Evolutionary conservation across 331 rosid genomes (phyloP).

Genomic region (Erythrophleum ivorense): DNA sequence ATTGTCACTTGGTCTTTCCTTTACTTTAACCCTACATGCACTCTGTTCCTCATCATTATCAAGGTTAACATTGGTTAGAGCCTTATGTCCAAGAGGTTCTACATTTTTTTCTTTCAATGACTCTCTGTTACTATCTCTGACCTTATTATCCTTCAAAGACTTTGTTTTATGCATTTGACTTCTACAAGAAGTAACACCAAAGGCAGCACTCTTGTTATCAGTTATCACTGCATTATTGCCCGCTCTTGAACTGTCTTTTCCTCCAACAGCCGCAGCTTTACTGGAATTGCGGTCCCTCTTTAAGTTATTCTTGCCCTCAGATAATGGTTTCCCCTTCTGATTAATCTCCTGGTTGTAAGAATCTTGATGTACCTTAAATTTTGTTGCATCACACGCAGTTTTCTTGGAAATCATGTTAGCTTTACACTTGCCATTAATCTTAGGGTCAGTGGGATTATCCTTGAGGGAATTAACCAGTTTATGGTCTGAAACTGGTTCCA

Average conservation of each 20-base stretch:
- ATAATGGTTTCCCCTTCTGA: conserved; percentile 47
- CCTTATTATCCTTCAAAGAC: conserved; percentile 45
- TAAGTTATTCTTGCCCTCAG: conserved; percentile 53
- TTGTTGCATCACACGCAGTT: conserved; percentile 41
- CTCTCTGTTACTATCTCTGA: conserved; percentile 44
- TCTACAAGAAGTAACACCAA: conserved; percentile 41
- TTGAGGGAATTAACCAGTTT: conserved; percentile 35
- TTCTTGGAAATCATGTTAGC: conserved; percentile 40
- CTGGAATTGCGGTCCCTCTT: conserved; percentile 40
- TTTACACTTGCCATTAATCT: conserved; percentile 41
- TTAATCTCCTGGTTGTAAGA: conserved; percentile 42
- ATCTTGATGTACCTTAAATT: conserved; percentile 49
- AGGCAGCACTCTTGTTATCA: conserved; percentile 50
- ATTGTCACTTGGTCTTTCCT: conserved; percentile 47
- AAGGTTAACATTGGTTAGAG: conserved; percentile 17
- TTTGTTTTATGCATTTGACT: conserved; percentile 58
- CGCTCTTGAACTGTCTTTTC: conserved; percentile 48
- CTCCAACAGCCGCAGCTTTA: conserved; percentile 41
- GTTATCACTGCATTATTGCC: conserved; percentile 42
- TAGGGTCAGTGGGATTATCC: conserved; percentile 39
- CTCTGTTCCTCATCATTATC: conserved; percentile 45
- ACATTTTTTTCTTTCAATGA: conserved; percentile 43
- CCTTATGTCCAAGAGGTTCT: conserved; percentile 48
- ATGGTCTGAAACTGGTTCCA: conserved; percentile 45
- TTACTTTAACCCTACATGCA: conserved; percentile 46